Base-by-base conservation (phyloP, 805 yeast genomes). In the Maudiozyma barnettii region DNA sequence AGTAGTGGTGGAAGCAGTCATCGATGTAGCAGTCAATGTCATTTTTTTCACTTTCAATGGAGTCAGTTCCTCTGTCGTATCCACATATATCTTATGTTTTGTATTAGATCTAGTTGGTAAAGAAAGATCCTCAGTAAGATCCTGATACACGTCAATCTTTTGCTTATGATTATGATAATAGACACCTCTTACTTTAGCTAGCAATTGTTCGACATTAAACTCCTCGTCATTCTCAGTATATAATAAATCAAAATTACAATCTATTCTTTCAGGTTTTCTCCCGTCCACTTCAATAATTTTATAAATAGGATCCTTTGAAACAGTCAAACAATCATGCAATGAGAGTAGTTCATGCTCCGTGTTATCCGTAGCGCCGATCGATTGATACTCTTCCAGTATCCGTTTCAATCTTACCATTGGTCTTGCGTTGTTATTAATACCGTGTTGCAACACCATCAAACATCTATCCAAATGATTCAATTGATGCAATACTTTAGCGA, bases 201-300 rank as follows among this genome's bases (percentile, higher is more conserved):
- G 63, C 2, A 88, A 61, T 57, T 90, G 96, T 40, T 74, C 77
- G 4, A 82, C 58, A 49, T 84, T 79, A 45, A 66, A 74, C 51
- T 84, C 93, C 39, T 75, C 78, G 20, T 50, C 57, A 3, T 57
- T 48, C 0, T 77, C 74, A n/a, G n/a, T n/a, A 51, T 80, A 75
- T 31, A 84, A 57, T 36, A 84, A 64, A 39, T 78, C 77, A 53
- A 82, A 69, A 58, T 84, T 84, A 45, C 80, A 63, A 54, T 76
- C 75, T 16, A 82, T 72, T 43, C 69, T 73, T 59, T 84, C 91
- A 0, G 77, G 65, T 48, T 74, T 73, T 54, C 80, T 81, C 0
- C 86, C 88, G 2, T 78, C 75, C 22, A 65, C 67, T 33, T 71
- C 68, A 14, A 83, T 68, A 4, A 76, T 61, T 46, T 82, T 78